Evolutionary conservation across 352 stramenopile genomes (phyloP).

Genomic region (Pythium plurisporium): DNA sequence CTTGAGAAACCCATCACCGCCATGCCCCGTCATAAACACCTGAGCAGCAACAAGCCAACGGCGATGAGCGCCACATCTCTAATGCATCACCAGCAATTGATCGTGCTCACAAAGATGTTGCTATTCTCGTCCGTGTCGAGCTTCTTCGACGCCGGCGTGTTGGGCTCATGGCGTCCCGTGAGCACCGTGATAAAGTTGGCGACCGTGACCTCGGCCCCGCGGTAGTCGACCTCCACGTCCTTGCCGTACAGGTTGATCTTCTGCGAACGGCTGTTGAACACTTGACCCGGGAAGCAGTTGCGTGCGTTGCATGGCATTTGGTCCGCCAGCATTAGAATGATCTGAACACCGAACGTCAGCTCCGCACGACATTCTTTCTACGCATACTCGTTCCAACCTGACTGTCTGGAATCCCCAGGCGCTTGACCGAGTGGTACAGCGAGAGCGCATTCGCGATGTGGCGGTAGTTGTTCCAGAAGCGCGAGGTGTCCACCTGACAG

Average conservation of each 20-base stretch:
- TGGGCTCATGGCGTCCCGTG: slow-evolving; percentile 81
- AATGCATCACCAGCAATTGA: background rate
- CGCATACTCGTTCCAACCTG: slow-evolving; percentile 48
- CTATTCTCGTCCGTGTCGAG: slow-evolving; percentile 86
- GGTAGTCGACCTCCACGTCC: slow-evolving; percentile 93
- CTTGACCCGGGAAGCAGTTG: slow-evolving; percentile 88
- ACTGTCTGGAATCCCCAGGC: slow-evolving; percentile 91
- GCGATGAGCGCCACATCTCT: background rate
- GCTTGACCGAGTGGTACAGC: slow-evolving; percentile 92
- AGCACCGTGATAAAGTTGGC: slow-evolving; percentile 96
- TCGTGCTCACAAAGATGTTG: slow-evolving; percentile 67
- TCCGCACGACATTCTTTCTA: background rate
- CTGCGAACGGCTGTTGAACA: slow-evolving; percentile 88
- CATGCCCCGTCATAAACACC: slow-evolving; percentile 93
- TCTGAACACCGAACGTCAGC: slow-evolving; percentile 35
- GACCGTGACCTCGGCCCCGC: slow-evolving; percentile 94
- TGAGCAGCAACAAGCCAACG: slow-evolving; percentile 16
- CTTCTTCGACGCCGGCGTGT: slow-evolving; percentile 87
- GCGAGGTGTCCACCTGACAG: slow-evolving; percentile 89
- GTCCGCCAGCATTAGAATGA: slow-evolving; percentile 96
- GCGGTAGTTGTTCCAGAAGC: slow-evolving; percentile 98
- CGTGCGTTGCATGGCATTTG: slow-evolving; percentile 93
- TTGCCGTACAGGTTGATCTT: slow-evolving; percentile 92
- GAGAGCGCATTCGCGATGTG: slow-evolving; percentile 94
- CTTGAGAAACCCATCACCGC: slow-evolving; percentile 97